These are phyloP conservation scores for Leishmania guyanensis DNA, from an alignment of 208 protist species.

Conservation along the genomic window DNA sequence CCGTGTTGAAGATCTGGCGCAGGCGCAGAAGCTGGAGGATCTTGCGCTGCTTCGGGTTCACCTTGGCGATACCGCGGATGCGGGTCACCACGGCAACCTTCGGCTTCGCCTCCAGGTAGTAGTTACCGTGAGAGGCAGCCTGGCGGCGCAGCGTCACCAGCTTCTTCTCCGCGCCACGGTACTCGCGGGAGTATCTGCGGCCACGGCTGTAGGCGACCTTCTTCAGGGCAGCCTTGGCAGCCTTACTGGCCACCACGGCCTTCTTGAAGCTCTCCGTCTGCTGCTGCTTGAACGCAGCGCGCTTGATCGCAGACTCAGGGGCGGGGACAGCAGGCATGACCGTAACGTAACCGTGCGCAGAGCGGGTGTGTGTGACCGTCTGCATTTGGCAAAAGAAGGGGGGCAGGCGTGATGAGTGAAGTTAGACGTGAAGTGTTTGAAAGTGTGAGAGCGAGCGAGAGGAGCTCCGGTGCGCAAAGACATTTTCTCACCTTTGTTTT, in stretches of 20 bases:
- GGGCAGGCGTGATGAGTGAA: not conserved
- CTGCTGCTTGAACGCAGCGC: constrained; percentile 91
- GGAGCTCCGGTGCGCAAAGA: not conserved
- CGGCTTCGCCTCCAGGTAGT: constrained; percentile 98
- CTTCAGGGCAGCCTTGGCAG: constrained; percentile 68
- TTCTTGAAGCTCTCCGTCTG: constrained; percentile 92
- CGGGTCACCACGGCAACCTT: constrained; percentile 99
- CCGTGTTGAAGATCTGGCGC: constrained; percentile 99
- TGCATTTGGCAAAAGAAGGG: not conserved
- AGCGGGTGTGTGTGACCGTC: not conserved
- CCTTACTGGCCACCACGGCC: constrained; percentile 73
- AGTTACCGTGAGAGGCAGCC: constrained; percentile 94
- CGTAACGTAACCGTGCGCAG: constrained; percentile 21
- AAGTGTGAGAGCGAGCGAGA: not conserved
- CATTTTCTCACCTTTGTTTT: too few relatives aligned
- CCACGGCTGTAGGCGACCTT: constrained; percentile 73
- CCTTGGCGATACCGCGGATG: constrained; percentile 99
- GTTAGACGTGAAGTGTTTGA: too few relatives aligned
- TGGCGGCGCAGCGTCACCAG: constrained; percentile 86
- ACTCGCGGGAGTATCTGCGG: constrained; percentile 96
- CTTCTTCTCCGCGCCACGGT: constrained; percentile 90
- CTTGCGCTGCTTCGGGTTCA: constrained; percentile 98
- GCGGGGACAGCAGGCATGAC: constrained; percentile 77
- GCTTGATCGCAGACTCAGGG: constrained; percentile 89
- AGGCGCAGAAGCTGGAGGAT: constrained; percentile 99